Evolutionary conservation across 495 filamentous ascomycete species (phyloP).

Genomic region (Hypoxylon intermedium): DNA sequence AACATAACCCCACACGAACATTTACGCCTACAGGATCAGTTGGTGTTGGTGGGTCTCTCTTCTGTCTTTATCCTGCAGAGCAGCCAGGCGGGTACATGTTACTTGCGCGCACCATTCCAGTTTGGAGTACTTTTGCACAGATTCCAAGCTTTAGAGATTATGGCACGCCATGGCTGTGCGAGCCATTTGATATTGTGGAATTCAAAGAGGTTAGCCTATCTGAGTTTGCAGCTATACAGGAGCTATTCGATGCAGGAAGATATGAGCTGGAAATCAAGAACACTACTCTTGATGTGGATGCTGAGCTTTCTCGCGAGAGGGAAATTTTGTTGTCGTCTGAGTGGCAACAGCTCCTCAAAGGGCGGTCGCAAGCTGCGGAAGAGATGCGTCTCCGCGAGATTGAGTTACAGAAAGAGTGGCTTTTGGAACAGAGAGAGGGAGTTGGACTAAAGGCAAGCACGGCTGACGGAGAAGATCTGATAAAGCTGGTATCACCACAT

Average conservation of each 20-base stretch:
- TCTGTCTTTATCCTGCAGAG: constrained; percentile 65
- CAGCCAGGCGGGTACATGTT: constrained; percentile 66
- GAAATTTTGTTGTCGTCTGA: too few species aligned
- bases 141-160: constrained; percentile 55
- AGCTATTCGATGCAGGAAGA: constrained; percentile 52
- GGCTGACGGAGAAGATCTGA: constrained; percentile 52
- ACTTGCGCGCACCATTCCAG: constrained; percentile 61
- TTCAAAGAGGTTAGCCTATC: constrained; percentile 60
- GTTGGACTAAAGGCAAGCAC: constrained; percentile 1
- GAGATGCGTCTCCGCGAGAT: constrained; percentile 53
- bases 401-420: constrained; percentile 48
- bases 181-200: constrained; percentile 64
- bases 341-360: too few species aligned
- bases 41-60: constrained; percentile 61
- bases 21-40: constrained; percentile 65
- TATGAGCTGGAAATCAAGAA: constrained; percentile 19
- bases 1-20: constrained; percentile 65
- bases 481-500: constrained; percentile 58
- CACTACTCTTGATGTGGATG: constrained; percentile 9
- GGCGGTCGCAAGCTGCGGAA: too few species aligned
- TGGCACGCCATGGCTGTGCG: constrained; percentile 60
- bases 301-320: too few species aligned
- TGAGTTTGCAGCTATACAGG: constrained; percentile 53
- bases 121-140: constrained; percentile 60
- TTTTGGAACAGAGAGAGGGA: constrained; percentile 52